Percentiles rank a stretch among this genome's conserved stretches.
phyloP scores from a whole-genome alignment of 345 rosid genomes.

The Orychophragmus violaceus region DNA sequence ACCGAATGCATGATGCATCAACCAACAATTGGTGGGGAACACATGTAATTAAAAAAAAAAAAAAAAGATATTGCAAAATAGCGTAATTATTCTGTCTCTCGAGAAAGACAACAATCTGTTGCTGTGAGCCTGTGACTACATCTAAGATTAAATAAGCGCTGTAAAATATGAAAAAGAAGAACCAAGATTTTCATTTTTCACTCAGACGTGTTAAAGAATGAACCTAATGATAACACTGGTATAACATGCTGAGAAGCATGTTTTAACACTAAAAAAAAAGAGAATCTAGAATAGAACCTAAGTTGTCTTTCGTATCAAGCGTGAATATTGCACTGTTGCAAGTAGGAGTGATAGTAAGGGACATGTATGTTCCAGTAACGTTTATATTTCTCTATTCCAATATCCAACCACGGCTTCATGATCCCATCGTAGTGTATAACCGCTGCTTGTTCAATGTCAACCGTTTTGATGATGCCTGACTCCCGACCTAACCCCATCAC shows the following conservation, averaged over 20 bases:
- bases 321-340: conserved; percentile 70
- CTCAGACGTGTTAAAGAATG: conserved; percentile 12
- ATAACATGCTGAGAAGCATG: conserved; percentile 26
- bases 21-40: too few species aligned
- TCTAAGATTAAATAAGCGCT: conserved; percentile 4
- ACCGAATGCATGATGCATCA: too few species aligned
- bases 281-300: conserved; percentile 18
- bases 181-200: conserved; percentile 37
- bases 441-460: conserved; percentile 58
- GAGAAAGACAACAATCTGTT: too few species aligned
- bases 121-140: not conserved
- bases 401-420: conserved; percentile 95
- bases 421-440: conserved; percentile 86
- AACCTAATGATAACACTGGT: conserved; percentile 26
- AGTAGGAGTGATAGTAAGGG: conserved; percentile 39
- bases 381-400: conserved; percentile 64
- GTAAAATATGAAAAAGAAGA: conserved; percentile 13
- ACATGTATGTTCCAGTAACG: conserved; percentile 65
- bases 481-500: conserved; percentile 72
- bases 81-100: too few species aligned
- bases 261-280: not conserved
- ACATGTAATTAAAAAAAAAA: too few species aligned
- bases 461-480: conserved; percentile 37
- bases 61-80: too few species aligned
- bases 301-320: conserved; percentile 24